Percentiles rank a stretch among this genome's conserved stretches.
Conservation (phyloP, 2,329 filamentous ascomycete genomes). For the Amauroascus niger region DNA sequence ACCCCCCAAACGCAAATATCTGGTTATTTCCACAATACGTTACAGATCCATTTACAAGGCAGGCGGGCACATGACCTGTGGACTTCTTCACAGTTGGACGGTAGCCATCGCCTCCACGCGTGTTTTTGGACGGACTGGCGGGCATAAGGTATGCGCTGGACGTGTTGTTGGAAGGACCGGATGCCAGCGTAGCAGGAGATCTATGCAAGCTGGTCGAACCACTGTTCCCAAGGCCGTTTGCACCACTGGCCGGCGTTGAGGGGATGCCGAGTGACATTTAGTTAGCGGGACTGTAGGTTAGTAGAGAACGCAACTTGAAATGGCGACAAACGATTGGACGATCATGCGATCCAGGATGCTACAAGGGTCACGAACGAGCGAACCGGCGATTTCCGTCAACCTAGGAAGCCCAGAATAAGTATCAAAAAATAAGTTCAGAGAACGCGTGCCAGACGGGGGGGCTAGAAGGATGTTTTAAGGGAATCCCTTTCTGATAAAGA, state of each 20-base stretch:
- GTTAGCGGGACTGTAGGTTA: not conserved
- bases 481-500: not conserved
- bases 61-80: slow-evolving; percentile 73
- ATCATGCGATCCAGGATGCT: not conserved
- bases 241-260: not conserved
- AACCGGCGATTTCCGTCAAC: not conserved
- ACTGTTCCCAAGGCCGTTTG: not conserved
- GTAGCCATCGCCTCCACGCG: slow-evolving; percentile 60
- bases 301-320: not conserved
- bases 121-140: slow-evolving; percentile 63
- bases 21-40: slow-evolving; percentile 98
- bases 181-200: slow-evolving; percentile 1
- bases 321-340: slow-evolving; percentile 2
- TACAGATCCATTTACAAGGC: slow-evolving; percentile 93
- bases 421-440: not conserved
- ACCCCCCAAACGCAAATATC: slow-evolving; percentile 96
- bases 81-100: slow-evolving; percentile 74
- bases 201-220: slow-evolving; percentile 4
- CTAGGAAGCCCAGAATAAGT: not conserved
- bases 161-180: not conserved
- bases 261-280: slow-evolving; percentile 5
- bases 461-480: no score
- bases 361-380: not conserved
- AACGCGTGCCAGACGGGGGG: no score
- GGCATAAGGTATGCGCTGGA: slow-evolving; percentile 73